Base-by-base conservation (phyloP, 2,329 filamentous ascomycete genomes). In the Lachnellula willkommii region DNA sequence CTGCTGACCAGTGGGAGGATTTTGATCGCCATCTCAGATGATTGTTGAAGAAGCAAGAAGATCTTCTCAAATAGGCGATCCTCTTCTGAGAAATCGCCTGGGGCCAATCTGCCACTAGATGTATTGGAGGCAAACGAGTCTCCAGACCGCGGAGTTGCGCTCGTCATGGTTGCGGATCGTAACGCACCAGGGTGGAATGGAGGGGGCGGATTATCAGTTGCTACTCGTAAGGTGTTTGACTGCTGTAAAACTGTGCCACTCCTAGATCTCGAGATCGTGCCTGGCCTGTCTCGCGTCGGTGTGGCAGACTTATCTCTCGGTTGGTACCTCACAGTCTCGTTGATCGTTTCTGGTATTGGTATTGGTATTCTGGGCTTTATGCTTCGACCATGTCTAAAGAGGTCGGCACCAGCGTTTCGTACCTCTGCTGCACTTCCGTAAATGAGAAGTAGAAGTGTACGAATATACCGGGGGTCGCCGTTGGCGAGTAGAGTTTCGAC, bases 11-110 rank as follows among this genome's bases (percentile, higher is more conserved):
- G 76, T 1, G 90, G 90, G 26, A 96, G 75, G 1, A 84, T 85
- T 43, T 83, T 82, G 62, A 89, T 79, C 28, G 90, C 85, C 49
- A 89, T 77, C 49, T 91, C 88, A 20, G 88, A 86, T 1, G 90
- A 88, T 53, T 79, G 81, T 47, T 86, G 84, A 24, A 96, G 76
- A 47, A 88, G 87, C 36, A 90, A 69, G 73, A 89, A 95, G 22
- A 96, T 90, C 59, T 79, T 83, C 60, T 95, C 92, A 63, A 96
- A 96, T 28, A 85, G 80, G 15, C 82, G 80, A 64, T 95, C 90
- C 60, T 95, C 90, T 61, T 90, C 88, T 2, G 80, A 81, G 50
- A 85, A 82, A 50, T 90, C 88, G 67, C 68, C 64, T 70, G 66
- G 24, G 20, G 42, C 65, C 71, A 60, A 70, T 48, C 63, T 63